Conservation (phyloP, 2,329 filamentous ascomycete species). For the Talaromyces sp. region DNA sequence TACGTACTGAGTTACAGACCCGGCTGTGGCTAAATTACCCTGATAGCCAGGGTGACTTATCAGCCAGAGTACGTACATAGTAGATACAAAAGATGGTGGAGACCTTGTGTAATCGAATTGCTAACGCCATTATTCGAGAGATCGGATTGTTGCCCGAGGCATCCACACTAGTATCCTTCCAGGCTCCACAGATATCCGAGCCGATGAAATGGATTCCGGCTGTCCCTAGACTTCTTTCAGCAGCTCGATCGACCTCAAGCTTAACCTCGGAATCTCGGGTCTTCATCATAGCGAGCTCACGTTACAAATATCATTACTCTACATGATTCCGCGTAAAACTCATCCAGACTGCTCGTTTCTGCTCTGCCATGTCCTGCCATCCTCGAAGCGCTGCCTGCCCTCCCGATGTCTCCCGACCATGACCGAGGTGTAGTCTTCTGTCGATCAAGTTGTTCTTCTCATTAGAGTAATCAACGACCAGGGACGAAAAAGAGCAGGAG, state of each 20-base stretch:
- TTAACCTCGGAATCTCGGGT: slow-evolving; percentile 12
- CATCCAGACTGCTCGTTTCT: background rate
- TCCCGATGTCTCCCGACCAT: slow-evolving; percentile 6
- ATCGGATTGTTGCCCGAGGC: slow-evolving; percentile 10
- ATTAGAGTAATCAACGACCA: background rate
- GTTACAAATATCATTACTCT: slow-evolving; percentile 7
- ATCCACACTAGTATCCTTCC: background rate
- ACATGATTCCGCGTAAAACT: background rate
- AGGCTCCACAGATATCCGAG: slow-evolving; percentile 15
- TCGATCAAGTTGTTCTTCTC: background rate
- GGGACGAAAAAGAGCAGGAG: background rate
- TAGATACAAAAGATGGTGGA: slow-evolving; percentile 6
- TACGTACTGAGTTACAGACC: background rate
- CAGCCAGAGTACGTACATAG: background rate
- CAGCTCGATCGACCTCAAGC: background rate
- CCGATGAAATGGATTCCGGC: background rate
- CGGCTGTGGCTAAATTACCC: background rate
- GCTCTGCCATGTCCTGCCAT: background rate
- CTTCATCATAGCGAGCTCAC: background rate
- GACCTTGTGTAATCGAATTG: slow-evolving; percentile 16
- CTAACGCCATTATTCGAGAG: slow-evolving; percentile 3
- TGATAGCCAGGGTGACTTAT: background rate
- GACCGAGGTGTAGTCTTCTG: background rate
- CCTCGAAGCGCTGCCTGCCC: background rate
- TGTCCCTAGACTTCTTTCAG: background rate